These are phyloP conservation scores for Platanthera zijinensis DNA, from an alignment of 106 monocot genomes.

Conservation along the genomic window DNA sequence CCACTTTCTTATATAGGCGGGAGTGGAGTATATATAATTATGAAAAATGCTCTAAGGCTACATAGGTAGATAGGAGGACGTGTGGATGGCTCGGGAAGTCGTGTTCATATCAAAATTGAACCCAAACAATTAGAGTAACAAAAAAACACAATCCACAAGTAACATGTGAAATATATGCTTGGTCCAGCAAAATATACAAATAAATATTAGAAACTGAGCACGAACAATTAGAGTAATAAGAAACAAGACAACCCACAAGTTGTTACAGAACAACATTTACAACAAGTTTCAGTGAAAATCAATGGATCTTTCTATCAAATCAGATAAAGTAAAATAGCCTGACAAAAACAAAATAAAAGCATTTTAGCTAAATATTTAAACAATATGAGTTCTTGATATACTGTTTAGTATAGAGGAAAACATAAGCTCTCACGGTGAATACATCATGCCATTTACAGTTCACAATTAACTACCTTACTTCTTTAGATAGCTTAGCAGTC, in stretches of 20 bases:
- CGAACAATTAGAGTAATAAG: no score
- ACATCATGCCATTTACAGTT: not conserved
- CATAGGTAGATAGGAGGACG: no score
- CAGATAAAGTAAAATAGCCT: not conserved
- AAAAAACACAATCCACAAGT: not conserved
- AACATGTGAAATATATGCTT: not conserved
- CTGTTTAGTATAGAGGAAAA: not conserved
- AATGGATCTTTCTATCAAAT: no score
- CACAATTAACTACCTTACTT: constrained; percentile 24
- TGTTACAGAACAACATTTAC: no score
- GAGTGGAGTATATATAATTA: no score
- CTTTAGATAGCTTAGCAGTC: constrained; percentile 38
- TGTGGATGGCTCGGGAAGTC: no score
- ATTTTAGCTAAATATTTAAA: not conserved
- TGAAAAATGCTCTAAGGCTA: no score
- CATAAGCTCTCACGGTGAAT: not conserved
- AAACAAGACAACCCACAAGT: no score
- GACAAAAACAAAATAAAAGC: not conserved
- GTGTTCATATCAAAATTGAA: no score
- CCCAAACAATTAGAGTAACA: not conserved
- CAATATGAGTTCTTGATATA: not conserved
- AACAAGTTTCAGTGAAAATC: no score
- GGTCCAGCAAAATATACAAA: not conserved
- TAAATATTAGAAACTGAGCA: not conserved
- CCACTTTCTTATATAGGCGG: no score